Conservation (phyloP, 306 rosid species). For the Bauhinia variegata region DNA sequence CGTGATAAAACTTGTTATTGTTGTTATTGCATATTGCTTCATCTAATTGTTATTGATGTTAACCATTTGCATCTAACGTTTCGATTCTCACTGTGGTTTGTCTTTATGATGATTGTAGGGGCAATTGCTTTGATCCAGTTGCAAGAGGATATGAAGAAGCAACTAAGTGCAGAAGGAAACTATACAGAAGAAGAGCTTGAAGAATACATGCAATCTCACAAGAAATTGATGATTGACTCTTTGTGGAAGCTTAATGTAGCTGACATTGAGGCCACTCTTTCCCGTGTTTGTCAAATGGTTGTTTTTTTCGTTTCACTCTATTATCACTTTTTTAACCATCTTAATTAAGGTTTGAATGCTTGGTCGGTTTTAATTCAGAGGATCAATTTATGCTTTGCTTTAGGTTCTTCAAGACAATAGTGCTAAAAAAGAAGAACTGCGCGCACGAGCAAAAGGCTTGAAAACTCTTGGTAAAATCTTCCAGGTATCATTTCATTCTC, state of each 20-base stretch:
- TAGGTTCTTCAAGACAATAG: constrained; percentile 93
- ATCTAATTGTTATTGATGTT: too few species aligned
- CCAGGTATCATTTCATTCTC: constrained; percentile 65
- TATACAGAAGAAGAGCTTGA: constrained; percentile 94
- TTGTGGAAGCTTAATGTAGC: constrained; percentile 99
- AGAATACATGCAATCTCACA: constrained; percentile 82
- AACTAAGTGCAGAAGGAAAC: constrained; percentile 86
- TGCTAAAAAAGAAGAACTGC: constrained; percentile 88
- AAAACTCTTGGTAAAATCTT: constrained; percentile 96
- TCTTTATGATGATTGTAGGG: constrained; percentile 58
- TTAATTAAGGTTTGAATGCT: constrained; percentile 25
- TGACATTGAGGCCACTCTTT: constrained; percentile 95
- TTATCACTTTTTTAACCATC: constrained; percentile 24
- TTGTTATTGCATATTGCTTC: too few species aligned
- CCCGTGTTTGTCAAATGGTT: constrained; percentile 97
- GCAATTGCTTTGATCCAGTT: constrained; percentile 96
- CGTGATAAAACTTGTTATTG: too few species aligned
- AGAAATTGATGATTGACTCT: constrained; percentile 91
- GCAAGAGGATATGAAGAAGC: constrained; percentile 98
- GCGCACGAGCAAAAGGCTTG: constrained; percentile 94
- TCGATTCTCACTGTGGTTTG: constrained; percentile 4
- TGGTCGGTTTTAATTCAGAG: constrained; percentile 35
- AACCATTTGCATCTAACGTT: too few species aligned
- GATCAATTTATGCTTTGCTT: constrained; percentile 37
- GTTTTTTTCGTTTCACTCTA: constrained; percentile 33